A percentile compares a stretch with the other conserved stretches of the same genome.
Evolutionary conservation across 768 basidiomycete species (phyloP).

Genomic region (Lactarius deliciosus): DNA sequence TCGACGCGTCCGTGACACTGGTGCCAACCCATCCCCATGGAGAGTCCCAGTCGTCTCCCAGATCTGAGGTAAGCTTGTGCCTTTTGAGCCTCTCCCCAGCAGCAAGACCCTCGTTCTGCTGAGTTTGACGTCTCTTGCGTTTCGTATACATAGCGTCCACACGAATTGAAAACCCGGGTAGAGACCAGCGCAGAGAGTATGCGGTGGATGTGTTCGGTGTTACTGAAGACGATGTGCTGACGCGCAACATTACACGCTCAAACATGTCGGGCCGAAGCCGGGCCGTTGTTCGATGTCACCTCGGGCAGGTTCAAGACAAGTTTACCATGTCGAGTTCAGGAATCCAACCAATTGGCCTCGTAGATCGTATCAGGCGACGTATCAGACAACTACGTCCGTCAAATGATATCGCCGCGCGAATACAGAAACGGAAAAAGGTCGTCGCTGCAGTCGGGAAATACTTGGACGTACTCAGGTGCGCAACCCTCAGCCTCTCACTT

Average conservation of each 20-base stretch:
- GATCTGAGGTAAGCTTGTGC: slow-evolving; percentile 45
- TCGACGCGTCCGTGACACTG: slow-evolving; percentile 52
- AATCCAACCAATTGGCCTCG: not conserved
- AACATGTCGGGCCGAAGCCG: slow-evolving; percentile 11
- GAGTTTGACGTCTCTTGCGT: slow-evolving; percentile 56
- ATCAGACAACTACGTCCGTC: slow-evolving; percentile 9
- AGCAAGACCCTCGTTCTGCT: slow-evolving; percentile 48
- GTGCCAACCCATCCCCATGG: slow-evolving; percentile 84
- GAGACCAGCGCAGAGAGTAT: not conserved
- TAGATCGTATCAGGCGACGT: slow-evolving; percentile 13
- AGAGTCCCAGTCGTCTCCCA: slow-evolving; percentile 35
- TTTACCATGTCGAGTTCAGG: slow-evolving; percentile 8
- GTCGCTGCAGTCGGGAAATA: slow-evolving; percentile 14
- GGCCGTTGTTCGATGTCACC: slow-evolving; percentile 3
- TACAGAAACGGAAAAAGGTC: slow-evolving; percentile 23
- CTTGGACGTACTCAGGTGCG: slow-evolving; percentile 24
- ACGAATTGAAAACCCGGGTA: slow-evolving; percentile 15
- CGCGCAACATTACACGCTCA: slow-evolving; percentile 9
- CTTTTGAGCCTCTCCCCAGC: slow-evolving; percentile 66
- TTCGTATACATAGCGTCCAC: slow-evolving; percentile 50
- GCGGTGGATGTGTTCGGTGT: not conserved
- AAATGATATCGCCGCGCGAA: slow-evolving; percentile 13
- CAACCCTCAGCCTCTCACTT: not conserved
- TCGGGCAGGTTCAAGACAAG: not conserved
- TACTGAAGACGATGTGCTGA: slow-evolving; percentile 12